These are phyloP conservation scores for Cryptosporidium canis DNA, from an alignment of 169 alveolate species.

Conservation along the genomic window DNA sequence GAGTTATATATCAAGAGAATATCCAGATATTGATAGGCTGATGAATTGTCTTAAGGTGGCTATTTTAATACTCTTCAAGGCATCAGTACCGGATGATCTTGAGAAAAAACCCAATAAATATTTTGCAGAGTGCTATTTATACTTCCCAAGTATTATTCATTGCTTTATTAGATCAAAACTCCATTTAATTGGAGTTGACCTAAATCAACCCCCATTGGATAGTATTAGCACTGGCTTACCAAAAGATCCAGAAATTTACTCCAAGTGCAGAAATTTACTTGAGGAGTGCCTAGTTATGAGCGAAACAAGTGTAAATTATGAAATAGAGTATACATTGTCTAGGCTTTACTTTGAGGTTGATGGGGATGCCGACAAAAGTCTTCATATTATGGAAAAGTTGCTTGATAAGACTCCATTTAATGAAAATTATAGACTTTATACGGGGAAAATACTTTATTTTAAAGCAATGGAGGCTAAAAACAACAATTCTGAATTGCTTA, in stretches of 20 bases:
- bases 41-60: neutral
- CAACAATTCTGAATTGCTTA: neutral
- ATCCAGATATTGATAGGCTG: conserved; percentile 3
- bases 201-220: conserved; percentile 4
- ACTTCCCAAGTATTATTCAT: conserved; percentile 19
- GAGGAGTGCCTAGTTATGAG: neutral
- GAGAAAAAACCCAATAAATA: neutral
- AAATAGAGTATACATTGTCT: conserved; percentile 20
- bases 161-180: conserved; percentile 26
- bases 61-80: neutral
- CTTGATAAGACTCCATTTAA: conserved; percentile 24
- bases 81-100: neutral
- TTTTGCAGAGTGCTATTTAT: neutral
- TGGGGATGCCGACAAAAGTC: conserved; percentile 1
- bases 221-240: neutral
- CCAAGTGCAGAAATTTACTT: neutral
- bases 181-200: conserved; percentile 11
- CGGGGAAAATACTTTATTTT: neutral
- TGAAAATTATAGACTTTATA: conserved; percentile 32
- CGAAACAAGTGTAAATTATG: neutral
- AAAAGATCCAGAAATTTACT: neutral
- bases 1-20: conserved; percentile 10
- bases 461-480: conserved; percentile 9
- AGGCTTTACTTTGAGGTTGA: conserved; percentile 53
- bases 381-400: conserved; percentile 24